These are phyloP conservation scores for Huiozyma naganishii DNA, from an alignment of 805 yeast genomes.

Conservation along the genomic window DNA sequence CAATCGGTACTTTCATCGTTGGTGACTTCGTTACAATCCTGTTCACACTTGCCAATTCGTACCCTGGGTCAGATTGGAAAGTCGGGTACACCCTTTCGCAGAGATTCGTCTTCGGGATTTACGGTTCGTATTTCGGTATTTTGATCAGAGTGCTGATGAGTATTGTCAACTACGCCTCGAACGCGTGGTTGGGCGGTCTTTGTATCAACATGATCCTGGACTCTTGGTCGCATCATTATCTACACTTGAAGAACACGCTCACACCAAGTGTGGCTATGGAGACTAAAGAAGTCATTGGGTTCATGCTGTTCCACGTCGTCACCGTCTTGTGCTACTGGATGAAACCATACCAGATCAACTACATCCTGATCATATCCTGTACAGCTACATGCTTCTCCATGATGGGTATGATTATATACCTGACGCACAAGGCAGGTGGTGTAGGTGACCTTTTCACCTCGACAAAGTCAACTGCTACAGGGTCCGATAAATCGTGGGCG, in stretches of 20 bases:
- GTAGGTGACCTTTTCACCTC: conserved; percentile 27
- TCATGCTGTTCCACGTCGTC: conserved; percentile 34
- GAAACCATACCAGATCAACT: conserved; percentile 36
- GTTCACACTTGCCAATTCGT: conserved; percentile 36
- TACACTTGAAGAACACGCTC: conserved; percentile 27
- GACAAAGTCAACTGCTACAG: conserved; percentile 22
- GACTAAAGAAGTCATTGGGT: conserved; percentile 30
- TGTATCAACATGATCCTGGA: conserved; percentile 31
- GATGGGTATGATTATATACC: conserved; percentile 31
- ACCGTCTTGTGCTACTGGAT: conserved; percentile 31
- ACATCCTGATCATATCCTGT: conserved; percentile 29
- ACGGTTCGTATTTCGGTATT: conserved; percentile 34
- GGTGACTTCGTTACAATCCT: conserved; percentile 37
- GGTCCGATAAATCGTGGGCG: conserved; percentile 31
- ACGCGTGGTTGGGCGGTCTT: conserved; percentile 37
- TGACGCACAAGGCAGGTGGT: conserved; percentile 27
- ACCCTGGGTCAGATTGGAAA: conserved; percentile 40
- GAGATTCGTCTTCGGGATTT: conserved; percentile 37
- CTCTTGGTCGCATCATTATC: conserved; percentile 32
- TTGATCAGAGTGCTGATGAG: conserved; percentile 34
- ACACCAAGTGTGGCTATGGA: conserved; percentile 27
- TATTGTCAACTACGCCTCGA: conserved; percentile 38
- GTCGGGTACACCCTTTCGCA: conserved; percentile 38
- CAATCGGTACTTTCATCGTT: conserved; percentile 36
- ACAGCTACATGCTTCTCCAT: conserved; percentile 31